phyloP scores from a whole-genome alignment of 371 early-diverging fungal genomes.

The Lichtheimia ornata region DNA sequence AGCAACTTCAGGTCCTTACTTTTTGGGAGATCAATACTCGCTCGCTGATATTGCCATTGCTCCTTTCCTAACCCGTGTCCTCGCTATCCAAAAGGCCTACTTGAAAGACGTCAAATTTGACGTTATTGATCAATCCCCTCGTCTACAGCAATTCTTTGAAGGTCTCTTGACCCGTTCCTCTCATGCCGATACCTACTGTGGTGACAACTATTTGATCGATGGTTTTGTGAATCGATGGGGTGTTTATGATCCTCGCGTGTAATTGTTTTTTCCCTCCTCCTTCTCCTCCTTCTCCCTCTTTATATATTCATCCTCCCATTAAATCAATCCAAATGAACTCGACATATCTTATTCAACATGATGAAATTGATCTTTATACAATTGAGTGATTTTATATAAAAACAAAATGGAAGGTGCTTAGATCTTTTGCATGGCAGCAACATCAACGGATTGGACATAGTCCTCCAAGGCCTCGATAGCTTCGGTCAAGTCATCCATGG shows the following conservation, averaged over 20 bases:
- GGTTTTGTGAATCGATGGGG: constrained; percentile 6
- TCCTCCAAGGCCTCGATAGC: constrained; percentile 81
- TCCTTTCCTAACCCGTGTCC: constrained; percentile 49
- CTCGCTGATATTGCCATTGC: constrained; percentile 60
- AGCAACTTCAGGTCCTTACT: constrained; percentile 61
- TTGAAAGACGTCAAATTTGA: constrained; percentile 22
- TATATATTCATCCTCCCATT: background rate
- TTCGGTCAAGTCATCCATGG: constrained; percentile 82
- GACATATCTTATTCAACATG: background rate
- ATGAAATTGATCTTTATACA: background rate
- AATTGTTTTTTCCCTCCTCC: background rate
- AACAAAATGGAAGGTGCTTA: constrained; percentile 47
- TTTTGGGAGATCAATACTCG: constrained; percentile 57
- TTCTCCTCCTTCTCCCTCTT: background rate
- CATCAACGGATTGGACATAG: constrained; percentile 91
- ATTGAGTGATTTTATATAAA: background rate
- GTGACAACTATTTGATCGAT: constrained; percentile 24
- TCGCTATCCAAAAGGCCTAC: constrained; percentile 9
- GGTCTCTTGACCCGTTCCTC: constrained; percentile 29
- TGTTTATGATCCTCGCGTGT: constrained; percentile 1
- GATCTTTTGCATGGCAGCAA: constrained; percentile 92
- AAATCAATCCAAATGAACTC: background rate
- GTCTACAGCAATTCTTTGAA: constrained; percentile 34
- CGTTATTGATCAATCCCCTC: constrained; percentile 21
- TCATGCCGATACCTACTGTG: constrained; percentile 25